Evolutionary conservation across 2,329 filamentous ascomycete genomes (phyloP), one percentile per base, ranked within the genome.

Genomic region (Raffaelea deltoideospora): DNA sequence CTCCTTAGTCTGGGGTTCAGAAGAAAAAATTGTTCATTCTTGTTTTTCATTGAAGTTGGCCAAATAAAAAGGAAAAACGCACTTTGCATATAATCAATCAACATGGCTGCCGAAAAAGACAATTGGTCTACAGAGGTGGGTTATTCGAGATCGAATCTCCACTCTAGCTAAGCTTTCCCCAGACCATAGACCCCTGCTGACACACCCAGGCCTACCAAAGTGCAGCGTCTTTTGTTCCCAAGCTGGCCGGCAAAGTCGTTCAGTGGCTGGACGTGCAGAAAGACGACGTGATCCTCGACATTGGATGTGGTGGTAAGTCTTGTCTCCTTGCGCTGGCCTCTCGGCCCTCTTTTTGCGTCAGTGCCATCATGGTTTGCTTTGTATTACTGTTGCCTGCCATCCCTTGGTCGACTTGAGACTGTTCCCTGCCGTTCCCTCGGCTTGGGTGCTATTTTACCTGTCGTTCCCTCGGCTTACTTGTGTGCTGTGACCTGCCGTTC

Each of bases 201-300:
- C 17, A 17, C 19, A 13, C 24, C 33, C 41, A 74, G 68, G 65
- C 64, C 23, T 79, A 79, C 48, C 67, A 73, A 41, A 58, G 67
- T 40, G 66, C 72, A 2, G 75, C 74, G 8, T 67, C 69, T 0
- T 79, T 79, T 46, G 74, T 79, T 9, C 73, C 75, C 4, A 70
- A 73, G 47, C 57, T 79, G 10, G 66, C 73, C 1, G 62, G 60
- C 14, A 76, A 72, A 41, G 60, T 79, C 5, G 47, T 76, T 10
- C 51, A 60, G 32, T 77, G 71, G 64, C 58, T 79, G 0, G 64
- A 75, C 44, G 61, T 73, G 1, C 61, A 72, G 39, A 59, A 64
- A 21, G 64, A 70, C 43, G 74, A 79, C 48, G 50, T 57, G 14
- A 62, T 79, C 18, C 57, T 79, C 2, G 75, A 79, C 43, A 54